phyloP scores from a whole-genome alignment of 257 asterid genomes.

The Eustoma russellianum region DNA sequence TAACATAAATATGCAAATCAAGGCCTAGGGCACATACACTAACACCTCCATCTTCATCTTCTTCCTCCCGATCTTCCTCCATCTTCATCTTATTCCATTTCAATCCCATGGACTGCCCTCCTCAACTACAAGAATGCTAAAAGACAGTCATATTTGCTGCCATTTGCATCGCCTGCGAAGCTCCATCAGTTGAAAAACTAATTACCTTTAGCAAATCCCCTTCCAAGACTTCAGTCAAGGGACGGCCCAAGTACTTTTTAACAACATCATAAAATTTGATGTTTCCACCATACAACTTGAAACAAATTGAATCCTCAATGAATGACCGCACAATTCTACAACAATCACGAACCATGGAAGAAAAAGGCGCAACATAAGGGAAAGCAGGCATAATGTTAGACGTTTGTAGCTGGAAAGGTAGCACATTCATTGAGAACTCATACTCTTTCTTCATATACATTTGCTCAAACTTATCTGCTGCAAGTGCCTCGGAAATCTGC shows the following conservation, averaged over 20 bases:
- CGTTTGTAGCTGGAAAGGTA: slow-evolving; percentile 87
- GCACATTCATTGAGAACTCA: slow-evolving; percentile 85
- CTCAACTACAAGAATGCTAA: slow-evolving; percentile 94
- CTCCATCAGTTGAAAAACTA: slow-evolving; percentile 53
- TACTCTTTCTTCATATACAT: slow-evolving; percentile 98
- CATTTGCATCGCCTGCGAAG: slow-evolving; percentile 38
- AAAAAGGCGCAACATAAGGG: slow-evolving; percentile 90
- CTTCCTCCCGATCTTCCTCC: too few relatives aligned
- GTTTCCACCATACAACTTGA: slow-evolving; percentile 92
- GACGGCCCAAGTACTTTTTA: slow-evolving; percentile 86
- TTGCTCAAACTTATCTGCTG: slow-evolving; percentile 92
- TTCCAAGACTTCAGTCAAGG: slow-evolving; percentile 75
- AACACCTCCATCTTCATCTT: too few relatives aligned
- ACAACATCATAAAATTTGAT: slow-evolving; percentile 84
- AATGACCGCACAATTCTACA: slow-evolving; percentile 93
- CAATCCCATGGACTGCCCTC: too few relatives aligned
- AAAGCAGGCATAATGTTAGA: slow-evolving; percentile 94
- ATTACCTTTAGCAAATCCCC: slow-evolving; percentile 69
- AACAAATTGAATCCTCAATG: slow-evolving; percentile 89
- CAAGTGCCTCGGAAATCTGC: slow-evolving; percentile 77
- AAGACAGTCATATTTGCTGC: slow-evolving; percentile 97
- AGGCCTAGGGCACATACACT: too few relatives aligned
- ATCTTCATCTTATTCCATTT: too few relatives aligned
- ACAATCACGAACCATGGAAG: slow-evolving; percentile 89
- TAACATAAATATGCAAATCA: too few relatives aligned